A percentile compares a stretch with the other conserved stretches of the same genome.
Conservation (phyloP, 805 yeast species). For the Sugiyamaella chiloensis region DNA sequence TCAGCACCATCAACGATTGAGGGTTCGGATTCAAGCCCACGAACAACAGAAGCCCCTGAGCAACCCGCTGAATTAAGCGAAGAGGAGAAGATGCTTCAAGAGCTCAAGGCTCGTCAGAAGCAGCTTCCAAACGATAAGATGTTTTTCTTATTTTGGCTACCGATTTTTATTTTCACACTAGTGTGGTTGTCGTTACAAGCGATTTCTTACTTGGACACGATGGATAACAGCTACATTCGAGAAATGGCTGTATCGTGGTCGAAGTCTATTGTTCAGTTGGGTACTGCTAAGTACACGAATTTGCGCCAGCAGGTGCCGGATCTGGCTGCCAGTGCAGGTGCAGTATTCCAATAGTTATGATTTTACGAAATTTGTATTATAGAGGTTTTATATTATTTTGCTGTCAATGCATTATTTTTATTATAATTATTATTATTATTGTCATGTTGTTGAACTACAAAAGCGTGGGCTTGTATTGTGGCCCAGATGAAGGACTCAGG, state of each 20-base stretch:
- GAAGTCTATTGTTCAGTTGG: slow-evolving; percentile 11
- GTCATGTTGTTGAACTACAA: background rate
- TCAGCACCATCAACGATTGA: background rate
- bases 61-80: slow-evolving; percentile 13
- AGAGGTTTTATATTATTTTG: background rate
- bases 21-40: too few species aligned
- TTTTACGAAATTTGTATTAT: background rate
- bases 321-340: background rate
- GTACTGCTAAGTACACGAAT: slow-evolving; percentile 3
- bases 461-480: background rate
- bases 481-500: slow-evolving; percentile 4
- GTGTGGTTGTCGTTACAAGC: slow-evolving; percentile 32
- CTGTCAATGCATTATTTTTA: background rate
- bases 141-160: slow-evolving; percentile 89
- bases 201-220: slow-evolving; percentile 17
- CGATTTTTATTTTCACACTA: slow-evolving; percentile 49
- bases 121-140: slow-evolving; percentile 68
- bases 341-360: background rate
- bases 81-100: slow-evolving; percentile 23
- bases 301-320: background rate
- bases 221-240: slow-evolving; percentile 12
- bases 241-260: slow-evolving; percentile 11
- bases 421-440: too few species aligned
- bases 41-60: slow-evolving; percentile 3
- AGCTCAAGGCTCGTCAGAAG: slow-evolving; percentile 41